Evolutionary conservation across 2,329 filamentous ascomycete genomes (phyloP), one percentile per base, ranked within the genome.

Genomic region (Trichoderma endophyticum): DNA sequence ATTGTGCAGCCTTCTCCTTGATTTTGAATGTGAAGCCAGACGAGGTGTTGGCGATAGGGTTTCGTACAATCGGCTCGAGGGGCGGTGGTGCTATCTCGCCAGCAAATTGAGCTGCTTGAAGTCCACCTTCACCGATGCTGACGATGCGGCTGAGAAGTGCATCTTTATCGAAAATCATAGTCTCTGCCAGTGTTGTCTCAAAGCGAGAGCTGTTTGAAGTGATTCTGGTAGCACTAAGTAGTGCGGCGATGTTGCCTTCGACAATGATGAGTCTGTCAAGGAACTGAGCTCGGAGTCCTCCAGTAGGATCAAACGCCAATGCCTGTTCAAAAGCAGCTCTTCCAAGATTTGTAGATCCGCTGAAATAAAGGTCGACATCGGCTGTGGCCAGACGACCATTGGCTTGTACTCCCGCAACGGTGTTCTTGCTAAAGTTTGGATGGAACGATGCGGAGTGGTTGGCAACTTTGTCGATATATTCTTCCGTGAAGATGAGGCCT

Each of bases 241-340:
- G 6, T 15, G 54, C 54, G 3, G 51, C 65, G 8, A 39, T 68
- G 24, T 68, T 59, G 7, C 65, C 65, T 18, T 68, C 65, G 6
- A 68, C 65, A 3, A 68, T 68, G 51, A 68, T 57, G 11, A 68
- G 24, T 30, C 65, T 39, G 15, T 68, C 54, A 15, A 68, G 65
- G 15, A 68, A 68, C 54, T 68, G 51, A 15, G 51, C 65, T 32
- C 54, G 56, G 14, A 59, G 6, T 15, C 24, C 51, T 18, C 54
- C 54, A 11, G 32, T 15, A 30, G 65, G 54, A 43, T 64, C 62
- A 15, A 43, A 43, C 6, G 51, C 24, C 26, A 68, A 24, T 12
- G 65, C 65, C 14, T 59, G 32, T 6, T 21, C 18, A 59, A 68
- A 68, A 3, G 34, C 32, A 9, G 24, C 34, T 18, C 32, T 26